Evolutionary conservation across 768 basidiomycete genomes (phyloP), one percentile per base, ranked within the genome.

Genomic region (Suillus luteus): DNA sequence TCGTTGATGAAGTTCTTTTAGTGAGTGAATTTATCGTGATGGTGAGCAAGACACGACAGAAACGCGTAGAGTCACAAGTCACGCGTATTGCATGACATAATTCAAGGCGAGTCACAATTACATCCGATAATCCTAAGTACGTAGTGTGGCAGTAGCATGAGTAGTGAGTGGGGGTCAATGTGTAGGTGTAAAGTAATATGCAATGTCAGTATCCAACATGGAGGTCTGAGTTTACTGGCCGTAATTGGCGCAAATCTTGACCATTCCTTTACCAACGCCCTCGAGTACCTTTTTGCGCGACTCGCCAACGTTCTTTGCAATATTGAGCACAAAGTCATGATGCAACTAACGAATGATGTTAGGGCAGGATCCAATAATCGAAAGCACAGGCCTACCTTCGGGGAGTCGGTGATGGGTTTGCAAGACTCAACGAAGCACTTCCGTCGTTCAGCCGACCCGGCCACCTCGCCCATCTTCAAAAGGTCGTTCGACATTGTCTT

Each of bases 201-300:
- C 22, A 14, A 38, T 55, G 24, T 61, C 55, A 55, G 60, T 24
- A 44, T 35, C 54, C 35, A 33, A 55, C 22, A 58, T 58, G 10
- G 38, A 64, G 54, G 35, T n/a, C 24, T 41, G 22, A 58, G 38
- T 37, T 65, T 60, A 77, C 62, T 76, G 69, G 44, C 72, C 69
- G 49, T 85, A 79, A 12, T 75, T 77, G 43, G 79, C 74, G 68
- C 77, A 79, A 54, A 89, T 73, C 58, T 85, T 85, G n/a, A 73
- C 69, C 62, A 90, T 80, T 19, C 92, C 91, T 71, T 89, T 92
- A 35, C 85, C 87, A 48, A 88, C 78, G 33, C 91, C 91, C 62
- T 91, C 90, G 24, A 86, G 73, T 8, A 89, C 83, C 73, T 86
- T 90, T 73, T 85, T 90, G 48, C 88, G 86, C 3, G 91, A 78